phyloP scores from a whole-genome alignment of 2,329 filamentous ascomycete genomes.

The Talaromyces verruculosus region DNA sequence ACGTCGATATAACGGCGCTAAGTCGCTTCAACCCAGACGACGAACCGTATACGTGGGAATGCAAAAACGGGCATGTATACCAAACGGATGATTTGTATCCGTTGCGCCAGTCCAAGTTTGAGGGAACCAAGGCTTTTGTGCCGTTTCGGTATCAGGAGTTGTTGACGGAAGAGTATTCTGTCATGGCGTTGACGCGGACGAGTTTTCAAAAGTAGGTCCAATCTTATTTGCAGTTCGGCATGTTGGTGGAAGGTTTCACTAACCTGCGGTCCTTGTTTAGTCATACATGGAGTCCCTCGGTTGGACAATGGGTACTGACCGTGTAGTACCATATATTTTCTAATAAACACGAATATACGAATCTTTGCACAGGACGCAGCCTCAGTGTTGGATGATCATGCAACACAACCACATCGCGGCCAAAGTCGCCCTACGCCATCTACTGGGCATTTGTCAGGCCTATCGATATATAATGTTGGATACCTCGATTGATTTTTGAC shows the following conservation, averaged over 20 bases:
- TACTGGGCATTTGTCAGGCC: neutral
- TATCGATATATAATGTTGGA: neutral
- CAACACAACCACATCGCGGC: neutral
- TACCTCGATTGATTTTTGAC: neutral
- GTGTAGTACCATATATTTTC: neutral
- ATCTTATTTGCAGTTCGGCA: neutral
- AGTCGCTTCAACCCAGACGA: conserved; percentile 63
- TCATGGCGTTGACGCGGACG: conserved; percentile 35
- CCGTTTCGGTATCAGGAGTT: conserved; percentile 53
- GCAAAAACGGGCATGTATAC: conserved; percentile 78
- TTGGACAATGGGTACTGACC: conserved; percentile 19
- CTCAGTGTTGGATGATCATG: neutral
- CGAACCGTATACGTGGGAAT: conserved; percentile 68
- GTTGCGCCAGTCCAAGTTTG: conserved; percentile 70
- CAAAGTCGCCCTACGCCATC: neutral
- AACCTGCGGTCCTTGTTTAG: conserved; percentile 27
- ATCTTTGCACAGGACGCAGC: neutral
- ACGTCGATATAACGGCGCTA: conserved; percentile 79
- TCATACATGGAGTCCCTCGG: conserved; percentile 38
- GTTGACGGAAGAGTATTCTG: conserved; percentile 42
- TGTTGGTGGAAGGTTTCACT: conserved; percentile 9
- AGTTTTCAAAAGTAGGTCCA: conserved; percentile 39
- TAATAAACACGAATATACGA: neutral
- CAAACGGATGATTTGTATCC: conserved; percentile 71
- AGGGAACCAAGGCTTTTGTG: conserved; percentile 68